Evolutionary conservation across 352 stramenopile genomes (phyloP).

Genomic region (Globisporangium cylindrosporum): DNA sequence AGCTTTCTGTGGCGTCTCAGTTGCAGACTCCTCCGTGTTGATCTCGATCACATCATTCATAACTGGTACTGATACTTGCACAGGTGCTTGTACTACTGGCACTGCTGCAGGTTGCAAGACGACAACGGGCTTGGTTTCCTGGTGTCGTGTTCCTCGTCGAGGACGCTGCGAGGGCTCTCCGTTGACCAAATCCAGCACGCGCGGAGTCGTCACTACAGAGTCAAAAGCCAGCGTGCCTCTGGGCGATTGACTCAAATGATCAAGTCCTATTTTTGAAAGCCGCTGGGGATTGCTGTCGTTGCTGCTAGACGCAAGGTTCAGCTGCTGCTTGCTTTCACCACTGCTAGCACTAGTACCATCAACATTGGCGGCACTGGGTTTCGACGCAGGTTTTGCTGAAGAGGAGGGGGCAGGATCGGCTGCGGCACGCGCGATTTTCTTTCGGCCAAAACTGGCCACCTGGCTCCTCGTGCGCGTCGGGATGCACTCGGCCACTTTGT

Average conservation of each 20-base stretch:
- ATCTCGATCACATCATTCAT: conserved; percentile 14
- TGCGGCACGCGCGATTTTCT: neutral
- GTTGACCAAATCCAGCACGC: neutral
- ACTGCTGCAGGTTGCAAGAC: neutral
- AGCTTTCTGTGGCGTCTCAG: conserved; percentile 11
- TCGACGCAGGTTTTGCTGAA: neutral
- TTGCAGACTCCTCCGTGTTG: conserved; percentile 11
- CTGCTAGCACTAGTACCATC: neutral
- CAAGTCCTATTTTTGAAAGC: no score
- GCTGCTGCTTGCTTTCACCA: neutral
- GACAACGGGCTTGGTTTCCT: neutral
- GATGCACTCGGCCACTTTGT: neutral
- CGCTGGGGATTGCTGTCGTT: neutral
- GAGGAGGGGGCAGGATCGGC: neutral
- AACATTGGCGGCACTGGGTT: neutral
- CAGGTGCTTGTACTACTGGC: neutral
- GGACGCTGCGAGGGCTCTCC: neutral
- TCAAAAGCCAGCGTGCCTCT: neutral
- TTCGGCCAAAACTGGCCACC: neutral
- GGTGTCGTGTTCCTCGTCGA: neutral
- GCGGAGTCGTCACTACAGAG: neutral
- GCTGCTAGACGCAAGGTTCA: neutral
- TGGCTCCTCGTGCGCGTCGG: neutral
- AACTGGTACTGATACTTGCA: no score
- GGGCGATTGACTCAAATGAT: neutral